Evolutionary conservation across 2,329 filamentous ascomycete species (phyloP), one percentile per base, ranked within the genome.

Genomic region (Talaromyces sp.): DNA sequence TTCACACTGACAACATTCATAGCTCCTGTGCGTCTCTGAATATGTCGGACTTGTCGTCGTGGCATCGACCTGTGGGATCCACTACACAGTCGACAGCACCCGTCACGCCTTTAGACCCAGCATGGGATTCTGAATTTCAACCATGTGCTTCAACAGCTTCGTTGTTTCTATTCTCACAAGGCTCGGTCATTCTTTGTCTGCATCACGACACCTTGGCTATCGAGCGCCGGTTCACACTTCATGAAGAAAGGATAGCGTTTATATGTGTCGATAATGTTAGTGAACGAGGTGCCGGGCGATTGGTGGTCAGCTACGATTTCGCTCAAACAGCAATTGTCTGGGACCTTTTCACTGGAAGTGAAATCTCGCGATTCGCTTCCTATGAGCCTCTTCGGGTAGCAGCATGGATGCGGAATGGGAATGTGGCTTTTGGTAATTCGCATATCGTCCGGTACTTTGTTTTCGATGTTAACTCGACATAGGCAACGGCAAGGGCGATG

Each of bases 351-450:
- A 96, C 92, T 0, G 95, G 95, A 58, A 88, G 93, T 66, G 93
- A 97, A 77, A 85, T 97, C 65, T 89, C 94, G 45, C 87, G 93
- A n/a, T 98, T 98, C 80, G 89, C 90, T 27, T 95, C 93, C 0
- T 97, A 96, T 73, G 92, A 96, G 73, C 87, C 91, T 69, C 85
- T 98, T 68, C 89, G 88, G 24, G 89, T 92, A 35, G 94, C 93
- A 43, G 85, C 91, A 13, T 99, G 95, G 92, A 97, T 99, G 93
- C 87, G 90, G 52, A 97, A 97, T 79, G 95, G 95, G 63, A 96
- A 97, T 79, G 89, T 99, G 70, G 94, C 92, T 43, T 98, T 98
- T 82, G 95, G 94, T 97, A 83, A 77, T 33, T 67, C 22, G 61
- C 62, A 31, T 47, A 22, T 66, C 47, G 8, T 41, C 41, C 24